phyloP scores from a whole-genome alignment of 768 basidiomycete species.

The Neoboletus magnificus region DNA sequence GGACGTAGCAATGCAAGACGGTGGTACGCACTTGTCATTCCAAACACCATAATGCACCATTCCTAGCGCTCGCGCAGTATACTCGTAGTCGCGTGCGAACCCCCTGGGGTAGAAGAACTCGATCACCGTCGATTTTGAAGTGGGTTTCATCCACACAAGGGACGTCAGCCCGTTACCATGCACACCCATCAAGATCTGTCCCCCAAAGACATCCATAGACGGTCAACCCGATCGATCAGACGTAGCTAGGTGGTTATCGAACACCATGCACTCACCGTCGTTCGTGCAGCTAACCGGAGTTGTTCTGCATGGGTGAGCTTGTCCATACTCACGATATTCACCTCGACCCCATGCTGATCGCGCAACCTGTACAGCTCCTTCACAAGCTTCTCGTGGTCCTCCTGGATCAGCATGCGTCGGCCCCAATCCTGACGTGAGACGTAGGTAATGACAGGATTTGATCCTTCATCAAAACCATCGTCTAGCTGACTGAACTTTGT shows the following conservation, averaged over 20 bases:
- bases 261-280: conserved; percentile 58
- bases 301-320: conserved; percentile 78
- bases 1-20: neutral
- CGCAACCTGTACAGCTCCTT: conserved; percentile 65
- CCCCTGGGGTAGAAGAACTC: conserved; percentile 88
- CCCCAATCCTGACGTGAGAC: conserved; percentile 89
- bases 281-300: conserved; percentile 72
- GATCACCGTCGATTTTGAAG: conserved; percentile 79
- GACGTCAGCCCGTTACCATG: conserved; percentile 91
- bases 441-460: conserved; percentile 85
- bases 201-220: neutral
- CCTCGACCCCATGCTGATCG: conserved; percentile 75
- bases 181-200: conserved; percentile 89
- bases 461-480: conserved; percentile 41
- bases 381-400: conserved; percentile 79
- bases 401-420: conserved; percentile 71
- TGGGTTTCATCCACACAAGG: conserved; percentile 89
- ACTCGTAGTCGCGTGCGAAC: conserved; percentile 85
- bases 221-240: too few species aligned
- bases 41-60: conserved; percentile 87
- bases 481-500: conserved; percentile 66
- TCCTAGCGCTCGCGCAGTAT: conserved; percentile 74
- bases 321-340: conserved; percentile 85
- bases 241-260: neutral
- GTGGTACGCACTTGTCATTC: conserved; percentile 55